Evolutionary conservation across 352 stramenopile genomes (phyloP), one percentile per base, ranked within the genome.

Genomic region (Aphanomyces cochlioides): DNA sequence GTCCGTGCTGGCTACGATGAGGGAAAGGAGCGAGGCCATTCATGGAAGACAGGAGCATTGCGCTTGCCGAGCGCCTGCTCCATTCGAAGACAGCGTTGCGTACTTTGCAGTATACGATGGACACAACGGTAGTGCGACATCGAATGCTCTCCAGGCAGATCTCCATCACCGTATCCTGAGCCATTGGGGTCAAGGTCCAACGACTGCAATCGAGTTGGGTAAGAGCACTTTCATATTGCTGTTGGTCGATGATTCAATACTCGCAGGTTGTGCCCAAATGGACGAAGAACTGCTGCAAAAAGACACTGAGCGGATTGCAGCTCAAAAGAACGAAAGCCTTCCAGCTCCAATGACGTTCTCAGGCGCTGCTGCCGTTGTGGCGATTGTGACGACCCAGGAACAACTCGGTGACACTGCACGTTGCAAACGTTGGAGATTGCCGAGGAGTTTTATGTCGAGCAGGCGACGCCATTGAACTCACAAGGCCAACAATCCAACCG

Each of bases 381-480:
- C 73, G 5, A 70, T 93, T 7, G 72, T 92, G 3, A 74, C 78
- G 17, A 90, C 90, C 64, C 66, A 74, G 34, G 28, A 65, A 72
- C 66, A 67, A 70, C 72, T 56, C 40, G 3, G 40, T 74, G 3
- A 74, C 79, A 37, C 56, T 97, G 63, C 90, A 93, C 68, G 76
- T 97, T 17, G 90, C 87, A 1, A 93, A 97, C 57, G 81, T 96
- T 12, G 91, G 91, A 28, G 91, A 97, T 64, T 97, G 89, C 60
- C 91, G 91, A 45, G 88, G 88, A 10, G 90, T 97, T 56, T 69
- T 97, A 38, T 92, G 84, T 58, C 89, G 85, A 17, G 77, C 72
- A 7, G 90, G 88, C 5, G 8, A 80, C 17, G 90, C 90, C 3
- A 61, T 95, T 7, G 85, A 94, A 50, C 73, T 97, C 57, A 97